Conservation (phyloP, 345 rosid species). For the Gossypium ekmanianum region DNA sequence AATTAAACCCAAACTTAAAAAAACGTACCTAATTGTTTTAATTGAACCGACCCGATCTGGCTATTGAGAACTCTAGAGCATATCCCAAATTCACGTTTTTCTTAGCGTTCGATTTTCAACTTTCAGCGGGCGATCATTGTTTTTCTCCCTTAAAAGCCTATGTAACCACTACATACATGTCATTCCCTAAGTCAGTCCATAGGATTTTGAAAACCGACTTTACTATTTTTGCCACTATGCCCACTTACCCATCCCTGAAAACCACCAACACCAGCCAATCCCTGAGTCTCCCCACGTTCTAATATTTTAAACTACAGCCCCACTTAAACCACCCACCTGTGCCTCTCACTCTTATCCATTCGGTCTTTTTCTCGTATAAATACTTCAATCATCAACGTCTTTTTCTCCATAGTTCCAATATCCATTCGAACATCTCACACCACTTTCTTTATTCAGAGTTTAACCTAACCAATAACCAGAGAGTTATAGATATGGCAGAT, state of each 20-base stretch:
- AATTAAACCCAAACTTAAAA: too few species aligned
- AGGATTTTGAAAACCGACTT: background rate
- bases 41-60: too few species aligned
- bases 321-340: background rate
- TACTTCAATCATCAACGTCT: background rate
- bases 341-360: conserved; percentile 25
- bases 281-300: background rate
- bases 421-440: background rate
- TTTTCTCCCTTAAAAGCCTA: background rate
- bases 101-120: background rate
- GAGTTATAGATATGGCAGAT: conserved; percentile 37
- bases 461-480: background rate
- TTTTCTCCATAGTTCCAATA: background rate
- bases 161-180: too few species aligned
- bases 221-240: too few species aligned
- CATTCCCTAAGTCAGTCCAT: background rate
- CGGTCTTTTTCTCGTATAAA: background rate
- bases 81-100: background rate
- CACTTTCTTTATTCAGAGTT: background rate
- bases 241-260: background rate
- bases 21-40: too few species aligned
- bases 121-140: background rate
- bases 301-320: background rate
- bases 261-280: background rate
- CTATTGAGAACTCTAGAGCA: too few species aligned